Conservation (phyloP, 2,329 filamentous ascomycete species). For the Exophiala calicioides region DNA sequence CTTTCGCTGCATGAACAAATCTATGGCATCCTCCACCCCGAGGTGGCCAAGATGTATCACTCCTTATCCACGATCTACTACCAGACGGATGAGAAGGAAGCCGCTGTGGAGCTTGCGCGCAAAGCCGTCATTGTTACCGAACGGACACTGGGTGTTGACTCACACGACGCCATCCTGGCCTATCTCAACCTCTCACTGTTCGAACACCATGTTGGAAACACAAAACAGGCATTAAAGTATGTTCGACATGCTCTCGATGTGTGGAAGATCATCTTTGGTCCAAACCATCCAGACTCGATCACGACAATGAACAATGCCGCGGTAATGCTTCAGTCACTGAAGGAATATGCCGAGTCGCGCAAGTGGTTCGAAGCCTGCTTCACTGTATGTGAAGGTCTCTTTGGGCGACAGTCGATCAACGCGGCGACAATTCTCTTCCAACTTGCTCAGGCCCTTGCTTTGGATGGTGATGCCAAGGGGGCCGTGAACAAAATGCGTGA, state of each 20-base stretch:
- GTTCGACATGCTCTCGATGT: conserved; percentile 90
- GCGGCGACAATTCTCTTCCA: conserved; percentile 96
- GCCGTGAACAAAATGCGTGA: conserved; percentile 94
- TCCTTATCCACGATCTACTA: conserved; percentile 95
- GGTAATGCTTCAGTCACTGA: conserved; percentile 95
- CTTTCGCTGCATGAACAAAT: conserved; percentile 97
- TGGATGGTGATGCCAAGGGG: conserved; percentile 92
- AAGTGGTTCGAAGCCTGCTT: conserved; percentile 96
- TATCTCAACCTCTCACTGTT: conserved; percentile 96
- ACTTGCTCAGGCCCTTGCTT: conserved; percentile 87
- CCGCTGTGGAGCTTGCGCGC: conserved; percentile 89
- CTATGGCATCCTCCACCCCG: conserved; percentile 93
- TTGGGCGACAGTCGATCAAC: conserved; percentile 86
- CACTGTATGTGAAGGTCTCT: conserved; percentile 82
- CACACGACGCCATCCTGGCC: conserved; percentile 87
- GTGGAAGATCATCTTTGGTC: conserved; percentile 96
- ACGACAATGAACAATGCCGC: conserved; percentile 98
- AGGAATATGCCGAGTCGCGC: conserved; percentile 91
- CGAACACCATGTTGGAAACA: conserved; percentile 88
- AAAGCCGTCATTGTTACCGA: conserved; percentile 97
- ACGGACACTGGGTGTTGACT: conserved; percentile 89
- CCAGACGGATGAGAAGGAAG: conserved; percentile 95
- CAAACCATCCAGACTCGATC: conserved; percentile 93
- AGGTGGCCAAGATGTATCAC: conserved; percentile 94
- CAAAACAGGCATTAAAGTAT: conserved; percentile 80